Percentiles rank a stretch among this genome's conserved stretches.
These are phyloP conservation scores for Quercus phellos DNA, from an alignment of 331 rosid genomes.

Conservation along the genomic window DNA sequence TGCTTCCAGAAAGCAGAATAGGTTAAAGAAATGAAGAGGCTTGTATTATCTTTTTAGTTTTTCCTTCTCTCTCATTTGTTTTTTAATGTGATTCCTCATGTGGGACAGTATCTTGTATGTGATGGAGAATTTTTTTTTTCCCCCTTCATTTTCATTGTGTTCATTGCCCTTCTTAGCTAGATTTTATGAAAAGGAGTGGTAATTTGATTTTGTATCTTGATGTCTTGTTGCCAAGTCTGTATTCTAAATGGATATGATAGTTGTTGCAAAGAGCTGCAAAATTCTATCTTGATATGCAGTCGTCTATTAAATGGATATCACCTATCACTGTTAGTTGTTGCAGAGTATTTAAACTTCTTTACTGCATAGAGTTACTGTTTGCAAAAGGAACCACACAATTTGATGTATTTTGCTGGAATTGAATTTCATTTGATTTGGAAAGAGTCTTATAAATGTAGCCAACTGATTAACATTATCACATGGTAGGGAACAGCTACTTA, in stretches of 20 bases:
- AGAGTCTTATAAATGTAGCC: too few species aligned
- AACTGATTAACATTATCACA: too few species aligned
- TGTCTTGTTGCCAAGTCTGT: not conserved
- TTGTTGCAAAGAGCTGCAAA: too few species aligned
- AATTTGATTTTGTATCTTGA: conserved; percentile 22
- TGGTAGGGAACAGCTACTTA: too few species aligned
- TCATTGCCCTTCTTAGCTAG: conserved; percentile 6
- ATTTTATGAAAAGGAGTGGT: conserved; percentile 25
- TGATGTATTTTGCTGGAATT: too few species aligned
- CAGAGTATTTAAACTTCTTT: not conserved
- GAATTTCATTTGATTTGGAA: too few species aligned
- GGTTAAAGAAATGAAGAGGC: conserved; percentile 34
- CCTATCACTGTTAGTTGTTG: not conserved
- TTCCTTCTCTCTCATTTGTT: not conserved
- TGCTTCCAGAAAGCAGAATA: conserved; percentile 27
- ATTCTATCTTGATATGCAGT: not conserved
- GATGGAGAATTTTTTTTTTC: conserved; percentile 19
- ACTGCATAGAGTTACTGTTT: not conserved
- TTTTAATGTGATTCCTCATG: conserved; percentile 4
- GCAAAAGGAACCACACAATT: not conserved
- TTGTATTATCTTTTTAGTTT: conserved; percentile 33
- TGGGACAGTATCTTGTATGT: conserved; percentile 34
- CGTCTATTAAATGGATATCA: too few species aligned
- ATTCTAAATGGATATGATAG: not conserved
- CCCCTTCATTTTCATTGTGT: too few species aligned